phyloP scores from a whole-genome alignment of 1,284 basidiomycete species.

The Tilletiaria anomala region DNA sequence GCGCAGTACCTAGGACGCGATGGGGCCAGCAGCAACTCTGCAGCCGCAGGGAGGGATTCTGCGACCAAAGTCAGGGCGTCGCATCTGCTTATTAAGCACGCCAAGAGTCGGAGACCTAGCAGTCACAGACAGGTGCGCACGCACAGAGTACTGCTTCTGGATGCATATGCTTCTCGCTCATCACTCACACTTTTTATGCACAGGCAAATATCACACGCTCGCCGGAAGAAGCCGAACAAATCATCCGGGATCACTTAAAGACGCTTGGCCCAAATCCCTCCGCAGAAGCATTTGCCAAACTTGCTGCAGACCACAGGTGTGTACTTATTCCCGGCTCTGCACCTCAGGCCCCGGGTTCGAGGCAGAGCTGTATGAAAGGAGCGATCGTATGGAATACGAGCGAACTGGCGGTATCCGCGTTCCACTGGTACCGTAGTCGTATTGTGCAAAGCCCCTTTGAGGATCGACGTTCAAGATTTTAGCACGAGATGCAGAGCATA shows the following conservation, averaged over 20 bases:
- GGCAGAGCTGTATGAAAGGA: no score
- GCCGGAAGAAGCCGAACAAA: constrained; percentile 72
- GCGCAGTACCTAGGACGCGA: constrained; percentile 19
- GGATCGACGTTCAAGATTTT: no score
- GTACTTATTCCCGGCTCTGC: constrained; percentile 4
- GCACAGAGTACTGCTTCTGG: background rate
- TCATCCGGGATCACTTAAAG: constrained; percentile 45
- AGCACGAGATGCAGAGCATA: no score
- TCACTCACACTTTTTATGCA: background rate
- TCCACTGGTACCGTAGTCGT: no score
- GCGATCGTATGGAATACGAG: no score
- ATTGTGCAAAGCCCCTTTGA: no score
- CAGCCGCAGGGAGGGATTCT: no score
- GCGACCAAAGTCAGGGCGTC: no score
- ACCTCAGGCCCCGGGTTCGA: no score
- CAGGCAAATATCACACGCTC: constrained; percentile 70
- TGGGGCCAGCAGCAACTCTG: no score
- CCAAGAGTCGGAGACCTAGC: constrained; percentile 66
- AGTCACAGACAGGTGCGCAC: constrained; percentile 34
- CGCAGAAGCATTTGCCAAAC: constrained; percentile 22
- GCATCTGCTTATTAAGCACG: constrained; percentile 88
- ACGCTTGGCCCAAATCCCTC: constrained; percentile 19
- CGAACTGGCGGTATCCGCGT: no score
- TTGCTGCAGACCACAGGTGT: constrained; percentile 28
- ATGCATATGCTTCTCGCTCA: background rate